These are phyloP conservation scores for Pythium vanterpoolii DNA, from an alignment of 352 stramenopile genomes.

Conservation along the genomic window DNA sequence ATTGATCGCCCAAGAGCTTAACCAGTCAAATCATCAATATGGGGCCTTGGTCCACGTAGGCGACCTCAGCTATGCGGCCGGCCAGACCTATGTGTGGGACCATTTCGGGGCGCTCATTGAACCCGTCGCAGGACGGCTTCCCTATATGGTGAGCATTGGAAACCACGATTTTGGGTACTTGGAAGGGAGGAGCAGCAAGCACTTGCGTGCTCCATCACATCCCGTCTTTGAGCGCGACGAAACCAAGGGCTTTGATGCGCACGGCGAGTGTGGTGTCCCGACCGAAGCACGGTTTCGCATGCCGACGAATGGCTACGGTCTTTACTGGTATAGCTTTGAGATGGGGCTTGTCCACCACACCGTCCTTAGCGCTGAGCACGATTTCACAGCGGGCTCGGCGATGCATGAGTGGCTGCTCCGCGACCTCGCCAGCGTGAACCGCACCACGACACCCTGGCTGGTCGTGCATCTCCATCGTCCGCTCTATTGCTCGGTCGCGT, in stretches of 20 bases:
- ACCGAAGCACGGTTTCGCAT: conserved; percentile 50
- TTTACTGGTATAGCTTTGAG: conserved; percentile 29
- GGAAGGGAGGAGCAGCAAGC: not conserved
- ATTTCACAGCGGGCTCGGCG: conserved; percentile 15
- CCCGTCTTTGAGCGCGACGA: conserved; percentile 7
- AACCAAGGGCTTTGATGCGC: conserved; percentile 13
- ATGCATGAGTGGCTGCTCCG: conserved; percentile 27
- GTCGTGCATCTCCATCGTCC: conserved; percentile 19
- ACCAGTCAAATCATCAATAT: conserved; percentile 24
- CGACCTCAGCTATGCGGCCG: conserved; percentile 63
- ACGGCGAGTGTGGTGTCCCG: conserved; percentile 72
- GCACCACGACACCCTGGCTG: conserved; percentile 24
- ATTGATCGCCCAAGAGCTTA: conserved; percentile 28
- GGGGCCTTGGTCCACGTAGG: conserved; percentile 60
- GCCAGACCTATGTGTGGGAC: conserved; percentile 65
- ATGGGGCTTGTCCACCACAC: conserved; percentile 22
- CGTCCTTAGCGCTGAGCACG: conserved; percentile 28
- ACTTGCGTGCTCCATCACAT: conserved; percentile 26
- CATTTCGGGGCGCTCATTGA: conserved; percentile 60
- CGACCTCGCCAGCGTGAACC: conserved; percentile 12
- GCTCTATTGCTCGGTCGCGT: conserved; percentile 24
- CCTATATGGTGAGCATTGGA: conserved; percentile 54
- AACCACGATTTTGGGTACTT: conserved; percentile 27
- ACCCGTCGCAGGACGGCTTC: conserved; percentile 47
- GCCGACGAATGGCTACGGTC: conserved; percentile 28